Conservation (phyloP, 2,329 filamentous ascomycete genomes). For the Ascochyta clinopodiicola region DNA sequence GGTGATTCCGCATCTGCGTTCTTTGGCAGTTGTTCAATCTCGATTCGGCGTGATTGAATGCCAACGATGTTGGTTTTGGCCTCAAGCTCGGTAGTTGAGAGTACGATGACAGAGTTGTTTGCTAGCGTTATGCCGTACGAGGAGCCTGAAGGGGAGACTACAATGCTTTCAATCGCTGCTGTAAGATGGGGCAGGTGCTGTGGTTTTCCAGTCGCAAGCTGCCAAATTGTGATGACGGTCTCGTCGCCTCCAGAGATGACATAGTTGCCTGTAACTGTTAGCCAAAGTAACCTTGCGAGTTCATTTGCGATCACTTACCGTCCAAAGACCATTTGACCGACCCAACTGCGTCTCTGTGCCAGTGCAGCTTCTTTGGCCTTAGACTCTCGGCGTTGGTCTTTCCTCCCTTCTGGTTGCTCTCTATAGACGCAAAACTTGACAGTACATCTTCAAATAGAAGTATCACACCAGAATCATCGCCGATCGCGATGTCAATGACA, state of each 20-base stretch:
- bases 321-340: conserved; percentile 91
- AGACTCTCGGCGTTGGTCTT: conserved; percentile 47
- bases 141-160: conserved; percentile 78
- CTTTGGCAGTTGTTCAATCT: conserved; percentile 34
- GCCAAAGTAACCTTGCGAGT: neutral
- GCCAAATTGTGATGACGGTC: conserved; percentile 89
- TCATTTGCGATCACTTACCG: conserved; percentile 62
- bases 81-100: conserved; percentile 88
- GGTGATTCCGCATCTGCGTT: conserved; percentile 28
- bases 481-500: conserved; percentile 77
- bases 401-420: conserved; percentile 47
- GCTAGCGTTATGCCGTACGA: conserved; percentile 85
- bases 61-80: conserved; percentile 85
- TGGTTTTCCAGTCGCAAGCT: conserved; percentile 82
- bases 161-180: conserved; percentile 82
- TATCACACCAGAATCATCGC: conserved; percentile 77
- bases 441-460: conserved; percentile 82
- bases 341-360: conserved; percentile 86
- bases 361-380: conserved; percentile 76
- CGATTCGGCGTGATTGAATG: conserved; percentile 65
- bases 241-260: conserved; percentile 91
- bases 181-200: conserved; percentile 91
- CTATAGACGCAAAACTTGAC: conserved; percentile 57
- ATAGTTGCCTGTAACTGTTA: conserved; percentile 73
- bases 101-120: conserved; percentile 88